Percentiles rank a stretch among this genome's conserved stretches.
phyloP scores from a whole-genome alignment of 345 rosid species.

The Aquilaria yunnanensis region DNA sequence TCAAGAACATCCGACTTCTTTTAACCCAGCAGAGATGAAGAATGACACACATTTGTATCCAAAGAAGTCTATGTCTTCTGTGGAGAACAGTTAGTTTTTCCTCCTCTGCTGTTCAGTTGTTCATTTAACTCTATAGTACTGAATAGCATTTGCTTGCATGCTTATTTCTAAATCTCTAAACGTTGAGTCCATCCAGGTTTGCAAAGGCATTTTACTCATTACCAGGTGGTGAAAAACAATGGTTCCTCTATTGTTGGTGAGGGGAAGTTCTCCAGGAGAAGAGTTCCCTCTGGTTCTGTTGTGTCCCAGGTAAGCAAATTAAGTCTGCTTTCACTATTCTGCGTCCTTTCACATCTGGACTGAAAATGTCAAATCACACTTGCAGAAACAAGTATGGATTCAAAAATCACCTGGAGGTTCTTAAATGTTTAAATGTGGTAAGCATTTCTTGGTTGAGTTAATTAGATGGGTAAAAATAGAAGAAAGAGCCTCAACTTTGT shows the following conservation, averaged over 20 bases:
- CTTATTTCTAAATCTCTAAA: background rate
- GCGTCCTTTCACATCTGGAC: background rate
- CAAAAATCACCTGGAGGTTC: conserved; percentile 67
- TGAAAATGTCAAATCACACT: conserved; percentile 16
- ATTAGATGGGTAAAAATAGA: too few relatives aligned
- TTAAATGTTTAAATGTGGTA: conserved; percentile 37
- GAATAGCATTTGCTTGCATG: background rate
- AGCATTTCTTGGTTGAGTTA: background rate
- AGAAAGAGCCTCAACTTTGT: too few relatives aligned
- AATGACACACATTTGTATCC: conserved; percentile 21
- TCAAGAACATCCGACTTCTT: conserved; percentile 34
- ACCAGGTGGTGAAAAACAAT: conserved; percentile 36
- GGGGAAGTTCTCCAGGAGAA: conserved; percentile 57
- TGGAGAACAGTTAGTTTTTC: conserved; percentile 34
- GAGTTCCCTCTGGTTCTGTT: conserved; percentile 41
- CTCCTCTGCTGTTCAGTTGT: conserved; percentile 4
- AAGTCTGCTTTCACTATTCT: background rate
- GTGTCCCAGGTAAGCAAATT: conserved; percentile 49
- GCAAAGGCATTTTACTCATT: conserved; percentile 30
- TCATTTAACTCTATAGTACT: background rate
- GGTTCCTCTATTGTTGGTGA: conserved; percentile 26
- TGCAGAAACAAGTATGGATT: conserved; percentile 86
- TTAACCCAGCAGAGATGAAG: conserved; percentile 31
- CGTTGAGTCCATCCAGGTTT: conserved; percentile 30
- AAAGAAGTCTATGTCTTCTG: conserved; percentile 20